Base-by-base conservation (phyloP, 495 filamentous ascomycete genomes). In the Aspergillus avenaceus region DNA sequence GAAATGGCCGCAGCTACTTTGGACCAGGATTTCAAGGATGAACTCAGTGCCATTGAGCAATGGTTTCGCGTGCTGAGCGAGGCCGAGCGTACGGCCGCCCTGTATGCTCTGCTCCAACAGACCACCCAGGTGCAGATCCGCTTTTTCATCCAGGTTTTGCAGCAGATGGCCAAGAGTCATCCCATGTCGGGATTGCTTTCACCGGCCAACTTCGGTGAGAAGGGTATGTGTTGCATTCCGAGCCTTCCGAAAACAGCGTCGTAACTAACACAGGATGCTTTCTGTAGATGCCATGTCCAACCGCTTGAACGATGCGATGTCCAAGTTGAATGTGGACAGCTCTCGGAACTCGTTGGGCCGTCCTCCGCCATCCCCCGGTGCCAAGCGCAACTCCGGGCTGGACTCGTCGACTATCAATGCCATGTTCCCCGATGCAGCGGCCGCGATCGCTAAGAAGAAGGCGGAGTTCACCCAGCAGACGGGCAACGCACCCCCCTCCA, bases 1-100 rank as follows among this genome's bases (percentile, higher is more conserved):
- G 93, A 98, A 67, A 98, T 98, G 93, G 95, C 93, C 16, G 91
- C 92, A 25, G 93, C 95, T 40, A 96, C 95, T 9, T 75, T 97
- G 27, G 93, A 98, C 67, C 95, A 98, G 70, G 95, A 98, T 57
- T 98, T 98, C 75, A 98, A 97, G 76, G 93, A 97, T 73, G 93
- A 98, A 71, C 82, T 98, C 44, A 93, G 88, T 68, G 93, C 93
- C 50, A 98, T 98, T 62, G 93, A 98, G 74, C 92, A 98, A 73
- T 98, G 93, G 93, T 98, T 98, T 70, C 87, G 90, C 38, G 93
- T 98, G 23, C 76, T 98, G 47, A 96, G 92, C 61, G 93, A 98
- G 70, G 90, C 93, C 16, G 93, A 98, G 72, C 76, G 93, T 45
- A 98, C 93, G 6, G 93, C 93, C 31, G 95, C 93, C 22, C 70